Evolutionary conservation across 2,329 filamentous ascomycete genomes (phyloP).

Genomic region (Plectosphaerella sp.): DNA sequence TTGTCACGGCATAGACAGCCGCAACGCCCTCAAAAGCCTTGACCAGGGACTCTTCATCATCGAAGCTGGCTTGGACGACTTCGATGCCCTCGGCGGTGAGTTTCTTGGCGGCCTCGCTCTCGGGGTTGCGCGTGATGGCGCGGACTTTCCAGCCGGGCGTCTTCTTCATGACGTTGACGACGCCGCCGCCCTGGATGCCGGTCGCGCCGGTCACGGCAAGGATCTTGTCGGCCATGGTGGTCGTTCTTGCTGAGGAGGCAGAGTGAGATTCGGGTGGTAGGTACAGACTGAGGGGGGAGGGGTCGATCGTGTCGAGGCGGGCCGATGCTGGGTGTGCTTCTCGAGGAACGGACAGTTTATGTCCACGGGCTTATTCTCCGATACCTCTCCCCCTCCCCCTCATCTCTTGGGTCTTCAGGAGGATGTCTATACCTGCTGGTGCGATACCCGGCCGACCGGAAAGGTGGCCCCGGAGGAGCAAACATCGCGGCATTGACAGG

Average conservation of each 20-base stretch:
- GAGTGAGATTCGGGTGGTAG: too few relatives aligned
- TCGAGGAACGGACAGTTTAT: too few relatives aligned
- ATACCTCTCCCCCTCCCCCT: too few relatives aligned
- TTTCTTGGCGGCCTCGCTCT: constrained; percentile 19
- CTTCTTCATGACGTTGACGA: constrained; percentile 23
- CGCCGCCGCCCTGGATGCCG: constrained; percentile 22
- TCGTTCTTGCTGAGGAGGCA: neutral
- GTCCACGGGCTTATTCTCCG: too few relatives aligned
- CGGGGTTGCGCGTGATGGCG: constrained; percentile 22
- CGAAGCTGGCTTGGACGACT: constrained; percentile 30
- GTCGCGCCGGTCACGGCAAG: constrained; percentile 27
- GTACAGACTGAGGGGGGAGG: too few relatives aligned
- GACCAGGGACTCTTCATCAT: constrained; percentile 32
- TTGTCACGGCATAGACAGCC: constrained; percentile 2
- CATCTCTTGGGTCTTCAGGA: too few relatives aligned
- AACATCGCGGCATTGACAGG: too few relatives aligned
- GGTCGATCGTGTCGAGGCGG: too few relatives aligned
- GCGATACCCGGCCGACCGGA: neutral
- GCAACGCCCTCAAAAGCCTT: constrained; percentile 24
- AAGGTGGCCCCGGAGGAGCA: neutral
- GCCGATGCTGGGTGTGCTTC: too few relatives aligned
- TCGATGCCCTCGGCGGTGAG: constrained; percentile 20
- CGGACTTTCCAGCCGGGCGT: constrained; percentile 18
- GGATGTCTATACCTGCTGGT: neutral
- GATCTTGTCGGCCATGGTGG: constrained; percentile 10